These are phyloP conservation scores for Pyrenophora graminea DNA, from an alignment of 2,329 filamentous ascomycete genomes.

Conservation along the genomic window DNA sequence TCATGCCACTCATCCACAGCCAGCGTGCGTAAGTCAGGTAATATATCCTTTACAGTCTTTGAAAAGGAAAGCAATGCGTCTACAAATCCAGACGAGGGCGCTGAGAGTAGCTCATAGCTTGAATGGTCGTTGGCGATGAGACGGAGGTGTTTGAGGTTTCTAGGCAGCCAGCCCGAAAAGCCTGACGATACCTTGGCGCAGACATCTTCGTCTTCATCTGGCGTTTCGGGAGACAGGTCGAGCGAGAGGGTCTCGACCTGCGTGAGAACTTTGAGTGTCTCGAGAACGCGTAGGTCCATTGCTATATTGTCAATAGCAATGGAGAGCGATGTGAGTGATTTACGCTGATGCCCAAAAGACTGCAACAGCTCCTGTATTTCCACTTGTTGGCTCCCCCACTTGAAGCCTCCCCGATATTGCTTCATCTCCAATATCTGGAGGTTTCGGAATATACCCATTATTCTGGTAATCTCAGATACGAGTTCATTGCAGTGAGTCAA, in stretches of 20 bases:
- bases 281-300: neutral
- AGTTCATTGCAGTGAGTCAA: neutral
- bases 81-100: neutral
- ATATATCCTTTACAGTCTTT: neutral
- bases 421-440: slow-evolving; percentile 7
- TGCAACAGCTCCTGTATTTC: neutral
- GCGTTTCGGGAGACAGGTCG: neutral
- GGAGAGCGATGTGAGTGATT: slow-evolving; percentile 1
- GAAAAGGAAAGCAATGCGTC: neutral
- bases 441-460: neutral
- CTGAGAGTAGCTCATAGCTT: neutral
- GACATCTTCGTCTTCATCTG: too few relatives aligned
- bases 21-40: neutral
- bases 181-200: too few relatives aligned
- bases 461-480: neutral
- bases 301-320: neutral
- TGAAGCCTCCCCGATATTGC: neutral
- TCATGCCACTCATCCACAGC: slow-evolving; percentile 6
- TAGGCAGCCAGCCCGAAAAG: neutral
- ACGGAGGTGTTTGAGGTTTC: neutral
- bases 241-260: neutral
- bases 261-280: neutral
- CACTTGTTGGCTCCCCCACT: neutral
- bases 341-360: neutral
- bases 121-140: slow-evolving; percentile 1